These are phyloP conservation scores for Hypholoma sublateritium DNA, from an alignment of 768 basidiomycete genomes.

Conservation along the genomic window DNA sequence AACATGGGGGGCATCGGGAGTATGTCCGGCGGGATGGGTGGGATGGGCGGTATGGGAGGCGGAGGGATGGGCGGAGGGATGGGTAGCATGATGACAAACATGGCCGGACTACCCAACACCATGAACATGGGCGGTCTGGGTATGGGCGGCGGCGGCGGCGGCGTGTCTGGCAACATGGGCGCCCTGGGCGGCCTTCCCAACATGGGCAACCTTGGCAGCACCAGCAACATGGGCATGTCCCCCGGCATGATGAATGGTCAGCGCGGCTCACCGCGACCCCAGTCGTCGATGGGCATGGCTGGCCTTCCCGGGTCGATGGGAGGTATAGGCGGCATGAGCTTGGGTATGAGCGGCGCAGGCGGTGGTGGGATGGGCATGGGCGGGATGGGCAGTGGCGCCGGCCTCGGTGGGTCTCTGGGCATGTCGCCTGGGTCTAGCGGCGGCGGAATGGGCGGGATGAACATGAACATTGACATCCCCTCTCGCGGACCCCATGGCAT, in stretches of 20 bases:
- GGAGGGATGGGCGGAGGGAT: constrained; percentile 11
- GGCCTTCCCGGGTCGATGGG: not conserved
- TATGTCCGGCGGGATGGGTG: constrained; percentile 18
- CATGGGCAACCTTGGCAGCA: constrained; percentile 1
- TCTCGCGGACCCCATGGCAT: constrained; percentile 6
- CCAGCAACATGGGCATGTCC: not conserved
- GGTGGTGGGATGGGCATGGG: constrained; percentile 1
- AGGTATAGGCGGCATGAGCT: constrained; percentile 6
- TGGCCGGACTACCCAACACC: constrained; percentile 1
- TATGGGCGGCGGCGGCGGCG: constrained; percentile 3
- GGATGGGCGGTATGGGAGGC: constrained; percentile 11
- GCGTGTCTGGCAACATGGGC: constrained; percentile 1
- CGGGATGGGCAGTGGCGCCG: no score
- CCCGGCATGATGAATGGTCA: constrained; percentile 11
- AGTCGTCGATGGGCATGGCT: constrained; percentile 18
- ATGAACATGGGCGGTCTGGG: constrained; percentile 8
- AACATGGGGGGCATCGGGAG: constrained; percentile 12
- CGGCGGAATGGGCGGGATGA: constrained; percentile 17
- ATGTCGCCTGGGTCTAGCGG: not conserved
- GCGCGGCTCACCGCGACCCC: constrained; percentile 16
- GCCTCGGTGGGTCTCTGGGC: not conserved
- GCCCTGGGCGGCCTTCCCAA: not conserved
- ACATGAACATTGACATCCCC: constrained; percentile 23
- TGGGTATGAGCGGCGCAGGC: constrained; percentile 5
- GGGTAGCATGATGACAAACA: constrained; percentile 9